phyloP scores from a whole-genome alignment of 106 monocot species.

The Dendrobium nobile region DNA sequence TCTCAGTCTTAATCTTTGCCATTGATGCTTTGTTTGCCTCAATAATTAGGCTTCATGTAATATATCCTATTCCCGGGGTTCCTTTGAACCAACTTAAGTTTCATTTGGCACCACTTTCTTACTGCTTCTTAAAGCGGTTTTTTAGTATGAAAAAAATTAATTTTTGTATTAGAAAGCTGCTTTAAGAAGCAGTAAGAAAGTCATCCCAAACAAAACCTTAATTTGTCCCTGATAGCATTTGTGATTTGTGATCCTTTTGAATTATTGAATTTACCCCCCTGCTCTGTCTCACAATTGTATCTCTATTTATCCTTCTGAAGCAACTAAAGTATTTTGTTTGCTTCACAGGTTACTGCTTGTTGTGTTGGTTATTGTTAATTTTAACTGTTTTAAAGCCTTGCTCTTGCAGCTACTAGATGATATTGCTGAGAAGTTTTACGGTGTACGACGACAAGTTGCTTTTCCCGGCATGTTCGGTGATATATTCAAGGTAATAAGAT shows the following conservation, averaged over 20 bases:
- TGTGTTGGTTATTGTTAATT: neutral
- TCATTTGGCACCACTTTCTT: neutral
- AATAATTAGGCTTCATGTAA: neutral
- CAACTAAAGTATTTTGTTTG: neutral
- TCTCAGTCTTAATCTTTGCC: neutral
- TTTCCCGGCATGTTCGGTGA: slow-evolving; percentile 10
- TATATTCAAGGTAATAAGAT: slow-evolving; percentile 9
- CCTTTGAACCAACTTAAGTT: neutral
- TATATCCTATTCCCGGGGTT: neutral
- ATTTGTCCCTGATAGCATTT: no score
- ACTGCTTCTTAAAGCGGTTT: no score
- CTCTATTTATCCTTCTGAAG: neutral
- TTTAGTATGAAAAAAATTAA: no score
- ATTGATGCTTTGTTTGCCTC: neutral
- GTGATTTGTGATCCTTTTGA: neutral
- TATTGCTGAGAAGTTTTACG: slow-evolving; percentile 9
- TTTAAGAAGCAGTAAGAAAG: no score
- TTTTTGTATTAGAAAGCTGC: no score
- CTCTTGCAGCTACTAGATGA: slow-evolving; percentile 6
- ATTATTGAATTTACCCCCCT: neutral
- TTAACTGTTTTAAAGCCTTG: neutral
- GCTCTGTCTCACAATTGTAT: neutral
- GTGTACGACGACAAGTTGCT: slow-evolving; percentile 1
- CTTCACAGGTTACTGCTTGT: neutral
- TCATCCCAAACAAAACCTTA: no score